Evolutionary conservation across 176 grass and related monocot genomes (phyloP).

Genomic region (Tillandsia fasciculata): DNA sequence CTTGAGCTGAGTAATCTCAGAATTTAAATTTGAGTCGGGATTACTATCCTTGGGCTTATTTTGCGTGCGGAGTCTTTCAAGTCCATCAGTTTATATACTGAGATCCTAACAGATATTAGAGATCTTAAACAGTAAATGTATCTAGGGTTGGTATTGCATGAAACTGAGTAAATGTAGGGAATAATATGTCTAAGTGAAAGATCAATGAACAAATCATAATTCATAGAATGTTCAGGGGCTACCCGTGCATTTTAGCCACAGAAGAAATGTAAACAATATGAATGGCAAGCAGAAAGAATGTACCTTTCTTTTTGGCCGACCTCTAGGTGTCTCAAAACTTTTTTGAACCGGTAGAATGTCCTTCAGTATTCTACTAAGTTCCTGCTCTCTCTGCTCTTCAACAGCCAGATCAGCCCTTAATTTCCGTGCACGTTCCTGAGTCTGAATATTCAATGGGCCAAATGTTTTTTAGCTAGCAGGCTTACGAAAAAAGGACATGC

Average conservation of each 20-base stretch:
- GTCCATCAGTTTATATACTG: no score
- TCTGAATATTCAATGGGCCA: constrained; percentile 37
- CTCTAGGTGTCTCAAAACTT: constrained; percentile 30
- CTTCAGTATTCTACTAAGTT: constrained; percentile 84
- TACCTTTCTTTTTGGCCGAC: constrained; percentile 59
- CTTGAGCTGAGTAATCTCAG: no score
- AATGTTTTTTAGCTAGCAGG: constrained; percentile 2
- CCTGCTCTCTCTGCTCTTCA: constrained; percentile 75
- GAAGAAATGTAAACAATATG: not conserved
- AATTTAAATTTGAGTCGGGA: no score
- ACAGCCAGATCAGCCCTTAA: constrained; percentile 65
- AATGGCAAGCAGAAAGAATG: constrained; percentile 8
- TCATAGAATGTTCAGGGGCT: no score
- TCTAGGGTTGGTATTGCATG: no score
- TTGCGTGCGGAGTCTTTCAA: no score
- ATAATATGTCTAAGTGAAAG: constrained; percentile 1
- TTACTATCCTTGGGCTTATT: no score
- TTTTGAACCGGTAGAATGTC: constrained; percentile 48
- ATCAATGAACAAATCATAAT: constrained; percentile 11
- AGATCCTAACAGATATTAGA: not conserved
- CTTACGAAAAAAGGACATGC: not conserved
- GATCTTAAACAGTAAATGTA: not conserved
- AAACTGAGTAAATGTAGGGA: no score
- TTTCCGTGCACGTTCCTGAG: constrained; percentile 66
- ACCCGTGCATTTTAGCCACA: not conserved